phyloP scores from a whole-genome alignment of 306 rosid genomes.

The Bauhinia variegata region DNA sequence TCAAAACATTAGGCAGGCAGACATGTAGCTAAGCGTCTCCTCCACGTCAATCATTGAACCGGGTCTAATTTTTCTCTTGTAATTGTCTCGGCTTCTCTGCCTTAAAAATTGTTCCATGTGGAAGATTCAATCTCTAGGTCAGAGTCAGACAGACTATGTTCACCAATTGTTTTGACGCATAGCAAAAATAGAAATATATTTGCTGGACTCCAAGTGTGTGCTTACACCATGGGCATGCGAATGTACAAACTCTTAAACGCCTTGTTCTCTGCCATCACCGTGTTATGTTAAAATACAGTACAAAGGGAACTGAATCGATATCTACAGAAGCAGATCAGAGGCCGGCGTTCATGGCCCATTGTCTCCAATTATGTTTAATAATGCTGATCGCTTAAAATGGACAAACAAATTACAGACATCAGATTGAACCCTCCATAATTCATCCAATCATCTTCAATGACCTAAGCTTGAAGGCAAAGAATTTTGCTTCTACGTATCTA shows the following conservation, averaged over 20 bases:
- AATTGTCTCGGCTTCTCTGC: background rate
- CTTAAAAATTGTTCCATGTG: background rate
- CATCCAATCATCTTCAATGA: constrained; percentile 17
- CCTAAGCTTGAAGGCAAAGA: constrained; percentile 30
- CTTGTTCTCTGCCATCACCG: background rate
- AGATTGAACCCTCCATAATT: constrained; percentile 28
- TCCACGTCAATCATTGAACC: constrained; percentile 40
- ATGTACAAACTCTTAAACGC: constrained; percentile 1
- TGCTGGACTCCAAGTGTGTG: no score
- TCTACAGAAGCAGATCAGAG: background rate
- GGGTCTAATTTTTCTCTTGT: constrained; percentile 12
- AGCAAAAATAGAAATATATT: no score
- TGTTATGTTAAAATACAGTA: background rate
- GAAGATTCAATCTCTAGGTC: no score
- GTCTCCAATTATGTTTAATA: no score
- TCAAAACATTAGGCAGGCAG: constrained; percentile 59
- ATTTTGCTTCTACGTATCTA: constrained; percentile 15
- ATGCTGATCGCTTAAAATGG: background rate
- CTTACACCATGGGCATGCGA: constrained; percentile 1
- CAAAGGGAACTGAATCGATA: background rate
- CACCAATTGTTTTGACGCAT: no score
- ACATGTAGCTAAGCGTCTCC: constrained; percentile 31
- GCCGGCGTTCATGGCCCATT: background rate
- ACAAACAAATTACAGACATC: background rate
- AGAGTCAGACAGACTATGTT: no score